Base-by-base conservation (phyloP, 108 stramenopile species). In the Nitzschia palea region DNA sequence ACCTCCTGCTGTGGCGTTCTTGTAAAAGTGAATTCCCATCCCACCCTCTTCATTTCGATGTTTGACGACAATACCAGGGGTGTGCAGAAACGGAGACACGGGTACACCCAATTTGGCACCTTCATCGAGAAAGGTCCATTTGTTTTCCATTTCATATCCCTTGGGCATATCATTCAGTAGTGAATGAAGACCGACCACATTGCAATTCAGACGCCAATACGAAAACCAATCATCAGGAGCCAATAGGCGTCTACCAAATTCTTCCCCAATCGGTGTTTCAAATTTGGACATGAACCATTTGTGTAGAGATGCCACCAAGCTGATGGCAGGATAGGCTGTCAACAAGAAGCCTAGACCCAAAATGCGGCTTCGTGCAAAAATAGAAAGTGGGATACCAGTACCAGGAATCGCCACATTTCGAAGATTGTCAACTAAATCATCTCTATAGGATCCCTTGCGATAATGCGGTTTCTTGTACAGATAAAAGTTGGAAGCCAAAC, bases 1-100 rank as follows among this genome's bases (percentile, higher is more conserved):
- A 5, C 98, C 98, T 14, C 97, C 97, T 9, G 55, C 83, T 2
- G 85, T 74, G 0, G 98, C 98, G 79, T 97, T 98, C 47, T 84
- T 88, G 70, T 87, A 99, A 60, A 98, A 98, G 55, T 90, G 73
- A 33, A 98, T 95, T 42, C 98, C 97, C 82, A 99, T 73, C 9
- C 98, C 98, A 25, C 98, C 98, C 71, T 99, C 98, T 67, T 98
- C 97, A 53, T 97, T 97, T 3, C 93, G 88, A 73, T 98, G 95
- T 73, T 99, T 99, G 42, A 96, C 89, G 1, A 97, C 95, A 55
- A 99, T 81, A 29, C 77, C 95, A 0, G 94, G 90, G 9, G 74
- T 59, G n/a, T 80, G 69, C 53, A 97, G 68, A 63, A 74, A 95
- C 0, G 98, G 98, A 15, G 92, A 90, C 8, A 99, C 81, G 12